Percentiles rank a stretch among this genome's conserved stretches.
phyloP scores from a whole-genome alignment of 306 rosid genomes.

The Rosa rugosa region DNA sequence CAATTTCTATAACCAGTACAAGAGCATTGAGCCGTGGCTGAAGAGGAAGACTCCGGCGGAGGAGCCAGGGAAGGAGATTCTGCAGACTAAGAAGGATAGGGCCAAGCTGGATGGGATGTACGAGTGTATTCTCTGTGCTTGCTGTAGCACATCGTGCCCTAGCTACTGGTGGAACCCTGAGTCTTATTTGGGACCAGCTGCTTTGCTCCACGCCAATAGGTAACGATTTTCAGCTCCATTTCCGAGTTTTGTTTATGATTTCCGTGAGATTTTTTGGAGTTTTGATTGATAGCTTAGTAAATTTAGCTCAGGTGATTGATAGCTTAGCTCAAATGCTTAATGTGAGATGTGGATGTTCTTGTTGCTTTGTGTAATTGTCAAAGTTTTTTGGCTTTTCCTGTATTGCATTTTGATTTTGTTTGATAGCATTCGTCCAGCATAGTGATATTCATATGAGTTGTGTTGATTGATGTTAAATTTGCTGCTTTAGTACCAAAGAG shows the following conservation, averaged over 20 bases:
- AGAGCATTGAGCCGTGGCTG: constrained; percentile 98
- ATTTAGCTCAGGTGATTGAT: background rate
- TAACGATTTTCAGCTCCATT: constrained; percentile 13
- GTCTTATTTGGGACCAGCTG: constrained; percentile 93
- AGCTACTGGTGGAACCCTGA: constrained; percentile 99
- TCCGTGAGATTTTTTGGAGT: background rate
- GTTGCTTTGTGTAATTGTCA: background rate
- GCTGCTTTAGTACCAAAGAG: background rate
- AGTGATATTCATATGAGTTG: background rate
- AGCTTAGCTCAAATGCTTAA: background rate
- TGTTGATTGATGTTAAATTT: background rate
- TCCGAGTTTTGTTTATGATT: too few species aligned
- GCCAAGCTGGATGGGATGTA: constrained; percentile 97
- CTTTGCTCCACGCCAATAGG: constrained; percentile 97
- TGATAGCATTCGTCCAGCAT: background rate
- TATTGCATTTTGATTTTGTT: background rate
- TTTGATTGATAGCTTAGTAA: background rate
- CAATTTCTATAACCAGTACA: constrained; percentile 91
- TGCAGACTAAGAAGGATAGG: constrained; percentile 86
- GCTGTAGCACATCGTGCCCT: constrained; percentile 99
- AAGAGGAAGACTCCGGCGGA: constrained; percentile 75
- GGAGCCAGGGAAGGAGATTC: constrained; percentile 64
- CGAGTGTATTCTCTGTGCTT: constrained; percentile 93
- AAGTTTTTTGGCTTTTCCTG: background rate
- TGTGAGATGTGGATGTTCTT: background rate